Evolutionary conservation across 2,329 filamentous ascomycete species (phyloP).

Genomic region (Bretziella fagacearum): DNA sequence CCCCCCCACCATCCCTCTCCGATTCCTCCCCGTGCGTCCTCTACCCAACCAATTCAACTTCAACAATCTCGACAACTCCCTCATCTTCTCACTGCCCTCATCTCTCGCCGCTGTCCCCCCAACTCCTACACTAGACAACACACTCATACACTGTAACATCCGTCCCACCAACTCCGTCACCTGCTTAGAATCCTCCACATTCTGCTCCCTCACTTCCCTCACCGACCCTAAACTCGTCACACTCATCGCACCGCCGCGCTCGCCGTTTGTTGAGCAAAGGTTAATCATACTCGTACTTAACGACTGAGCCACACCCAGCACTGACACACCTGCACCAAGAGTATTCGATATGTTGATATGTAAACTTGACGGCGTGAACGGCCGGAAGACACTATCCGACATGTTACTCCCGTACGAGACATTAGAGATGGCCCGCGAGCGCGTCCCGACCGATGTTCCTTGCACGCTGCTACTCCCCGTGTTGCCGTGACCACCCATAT

Average conservation of each 20-base stretch:
- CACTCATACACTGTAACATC: slow-evolving; percentile 92
- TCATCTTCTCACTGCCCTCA: slow-evolving; percentile 59
- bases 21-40: slow-evolving; percentile 73
- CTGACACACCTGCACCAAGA: slow-evolving; percentile 8
- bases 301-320: neutral
- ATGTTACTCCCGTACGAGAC: slow-evolving; percentile 47
- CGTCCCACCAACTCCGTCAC: slow-evolving; percentile 87
- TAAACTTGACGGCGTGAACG: slow-evolving; percentile 32
- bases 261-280: slow-evolving; percentile 3
- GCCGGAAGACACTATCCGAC: slow-evolving; percentile 26
- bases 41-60: slow-evolving; percentile 96
- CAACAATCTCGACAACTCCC: slow-evolving; percentile 66
- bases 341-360: slow-evolving; percentile 21
- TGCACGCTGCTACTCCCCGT: neutral
- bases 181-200: slow-evolving; percentile 53
- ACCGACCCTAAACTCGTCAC: neutral
- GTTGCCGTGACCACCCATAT: slow-evolving; percentile 15
- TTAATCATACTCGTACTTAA: neutral
- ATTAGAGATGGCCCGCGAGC: slow-evolving; percentile 73
- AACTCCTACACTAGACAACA: slow-evolving; percentile 56
- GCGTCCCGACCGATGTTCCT: slow-evolving; percentile 23
- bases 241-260: slow-evolving; percentile 14
- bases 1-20: slow-evolving; percentile 72
- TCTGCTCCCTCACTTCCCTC: slow-evolving; percentile 35
- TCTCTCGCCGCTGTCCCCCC: slow-evolving; percentile 48